Evolutionary conservation across 2,329 filamentous ascomycete species (phyloP), one percentile per base, ranked within the genome.

Genomic region (Geosmithia morbida): DNA sequence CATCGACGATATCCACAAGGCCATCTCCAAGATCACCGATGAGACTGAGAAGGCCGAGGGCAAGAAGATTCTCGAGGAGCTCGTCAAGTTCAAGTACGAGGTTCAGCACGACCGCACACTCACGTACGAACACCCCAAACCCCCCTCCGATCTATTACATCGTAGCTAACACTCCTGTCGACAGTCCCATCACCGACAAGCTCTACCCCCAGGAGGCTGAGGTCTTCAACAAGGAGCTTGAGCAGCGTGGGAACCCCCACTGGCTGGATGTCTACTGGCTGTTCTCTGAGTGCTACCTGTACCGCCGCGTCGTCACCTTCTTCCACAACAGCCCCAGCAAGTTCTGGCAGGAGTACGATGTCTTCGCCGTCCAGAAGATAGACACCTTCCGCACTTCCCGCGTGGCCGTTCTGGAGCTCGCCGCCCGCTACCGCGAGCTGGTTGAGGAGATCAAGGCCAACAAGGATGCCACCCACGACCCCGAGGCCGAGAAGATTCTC

Each of bases 221-320:
- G 14, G 71, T 75, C 41, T 98, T 96, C 68, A 98, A 98, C 67
- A 71, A 81, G 53, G 89, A 97, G 64, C 68, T 98, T 6, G 75
- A 83, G 54, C 72, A 81, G 53, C 74, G 87, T 18, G 85, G 82
- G 42, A 77, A 74, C 44, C 79, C 85, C 0, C 81, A 75, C 44
- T 98, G 92, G 92, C 83, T 90, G 59, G 75, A 83, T 52, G 79
- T 83, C 5, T 77, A 88, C 6, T 98, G 92, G 92, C 74, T 98
- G 2, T 98, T 79, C 64, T 72, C 83, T 22, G 92, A 98, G 69
- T 97, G 92, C 70, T 97, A 97, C 63, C 75, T 98, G 49, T 97
- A 90, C 69, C 74, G 88, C 60, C 88, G 90, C 51, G 78, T 97
- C 50, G 81, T 77, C 63, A 84, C 84, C 19, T 77, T 81, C 51